Conservation (phyloP, 192 early-diverging fungal genomes). For the Entomortierella chlamydospora region DNA sequence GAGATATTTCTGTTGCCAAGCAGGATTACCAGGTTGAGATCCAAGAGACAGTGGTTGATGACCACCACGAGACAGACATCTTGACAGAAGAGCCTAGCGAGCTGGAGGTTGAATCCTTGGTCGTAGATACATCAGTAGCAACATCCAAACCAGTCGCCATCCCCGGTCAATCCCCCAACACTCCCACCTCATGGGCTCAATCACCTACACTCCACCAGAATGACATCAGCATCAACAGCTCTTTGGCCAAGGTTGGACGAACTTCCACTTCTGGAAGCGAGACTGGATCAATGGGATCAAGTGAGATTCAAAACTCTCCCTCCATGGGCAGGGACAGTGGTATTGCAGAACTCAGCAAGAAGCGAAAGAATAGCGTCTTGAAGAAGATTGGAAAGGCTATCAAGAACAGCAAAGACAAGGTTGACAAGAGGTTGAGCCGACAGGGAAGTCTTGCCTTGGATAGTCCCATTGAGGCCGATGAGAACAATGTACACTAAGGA, state of each 20-base stretch:
- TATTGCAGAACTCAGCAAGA: slow-evolving; percentile 3
- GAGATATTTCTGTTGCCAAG: too few relatives aligned
- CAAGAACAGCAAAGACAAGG: slow-evolving; percentile 19
- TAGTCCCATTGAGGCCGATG: slow-evolving; percentile 29
- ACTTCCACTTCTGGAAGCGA: slow-evolving; percentile 25
- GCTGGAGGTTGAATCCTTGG: neutral
- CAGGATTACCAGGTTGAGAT: too few relatives aligned
- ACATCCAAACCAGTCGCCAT: neutral
- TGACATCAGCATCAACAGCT: slow-evolving; percentile 17
- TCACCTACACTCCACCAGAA: slow-evolving; percentile 35
- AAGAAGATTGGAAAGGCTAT: slow-evolving; percentile 54
- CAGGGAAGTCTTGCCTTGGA: slow-evolving; percentile 25
- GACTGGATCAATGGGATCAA: slow-evolving; percentile 23
- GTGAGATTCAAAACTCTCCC: neutral
- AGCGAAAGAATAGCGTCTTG: slow-evolving; percentile 39
- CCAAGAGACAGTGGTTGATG: slow-evolving; percentile 7
- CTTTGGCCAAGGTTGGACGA: slow-evolving; percentile 22
- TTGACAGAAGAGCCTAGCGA: neutral
- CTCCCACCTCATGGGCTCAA: slow-evolving; percentile 5
- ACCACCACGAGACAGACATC: neutral
- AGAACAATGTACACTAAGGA: slow-evolving; percentile 7
- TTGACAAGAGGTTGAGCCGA: slow-evolving; percentile 22
- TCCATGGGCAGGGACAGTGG: neutral
- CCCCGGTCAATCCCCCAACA: neutral
- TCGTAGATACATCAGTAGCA: slow-evolving; percentile 1